Base-by-base conservation (phyloP, 1,284 basidiomycete species). In the Pascua sp. region DNA sequence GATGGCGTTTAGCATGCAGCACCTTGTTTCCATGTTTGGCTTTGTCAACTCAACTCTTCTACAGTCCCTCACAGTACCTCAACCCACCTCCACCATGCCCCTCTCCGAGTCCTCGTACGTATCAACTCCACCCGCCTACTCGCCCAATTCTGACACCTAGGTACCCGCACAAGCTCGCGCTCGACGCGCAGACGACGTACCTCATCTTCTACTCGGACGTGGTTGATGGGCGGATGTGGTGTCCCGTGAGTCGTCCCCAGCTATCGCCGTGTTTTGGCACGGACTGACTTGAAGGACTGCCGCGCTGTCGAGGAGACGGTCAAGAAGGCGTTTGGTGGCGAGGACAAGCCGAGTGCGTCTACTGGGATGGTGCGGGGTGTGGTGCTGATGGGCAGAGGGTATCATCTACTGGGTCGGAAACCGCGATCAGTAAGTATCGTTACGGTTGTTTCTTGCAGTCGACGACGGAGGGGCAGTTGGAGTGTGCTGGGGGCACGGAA, bases 321-420 rank as follows among this genome's bases (percentile, higher is more conserved):
- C 36, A 78, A 82, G 58, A 69, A 81, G 7, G 80, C 81, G 0
- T 91, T 91, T 63, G 77, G 76, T 15, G 67, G 77, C 12, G 69
- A 76, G 17, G 79, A 82, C 53, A 81, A 81, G 17, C 87, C 86
- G 17, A 80, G 73, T 76, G 49, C 18, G 73, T 66, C 39, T 17
- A 5, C 24, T 3, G 24, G 3, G 24, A 5, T 32, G 7, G n/a
- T 7, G 8, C 37, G 10, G 42, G 18, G 17, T n/a, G 5, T n/a
- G n/a, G 9, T 16, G 41, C 43, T 59, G 40, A 58, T 45, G 32
- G 11, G 40, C 62, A 76, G 73, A 81, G 36, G 88, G 81, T 11
- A 73, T 85, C 47, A 80, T 92, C 51, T 80, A 88, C 52, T 90
- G 88, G 71, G 87, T 90, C 53, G 90, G 90, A 8, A 81, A 85